These are phyloP conservation scores for Salix exigua DNA, from an alignment of 345 rosid species.

Conservation along the genomic window DNA sequence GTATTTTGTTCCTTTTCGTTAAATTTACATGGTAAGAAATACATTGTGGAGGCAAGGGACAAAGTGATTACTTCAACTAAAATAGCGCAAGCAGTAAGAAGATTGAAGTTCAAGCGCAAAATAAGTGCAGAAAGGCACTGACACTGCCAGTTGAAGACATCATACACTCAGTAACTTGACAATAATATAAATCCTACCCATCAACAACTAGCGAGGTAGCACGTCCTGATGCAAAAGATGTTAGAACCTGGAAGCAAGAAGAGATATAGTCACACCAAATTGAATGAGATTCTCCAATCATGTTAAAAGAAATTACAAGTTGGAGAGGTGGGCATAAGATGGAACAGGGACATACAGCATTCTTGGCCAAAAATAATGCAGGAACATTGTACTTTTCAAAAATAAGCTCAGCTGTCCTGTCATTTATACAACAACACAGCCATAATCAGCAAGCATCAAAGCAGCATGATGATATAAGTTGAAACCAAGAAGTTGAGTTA, in stretches of 20 bases:
- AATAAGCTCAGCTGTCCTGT: slow-evolving; percentile 93
- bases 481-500: background rate
- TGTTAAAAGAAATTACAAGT: background rate
- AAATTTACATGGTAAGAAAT: background rate
- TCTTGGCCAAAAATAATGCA: slow-evolving; percentile 93
- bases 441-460: slow-evolving; percentile 1
- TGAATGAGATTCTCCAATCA: background rate
- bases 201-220: slow-evolving; percentile 98
- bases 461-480: background rate
- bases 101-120: background rate
- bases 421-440: slow-evolving; percentile 15
- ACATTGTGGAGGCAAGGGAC: background rate
- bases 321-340: slow-evolving; percentile 2
- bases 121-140: background rate
- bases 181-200: slow-evolving; percentile 41
- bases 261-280: slow-evolving; percentile 9
- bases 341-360: slow-evolving; percentile 61
- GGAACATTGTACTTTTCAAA: slow-evolving; percentile 95
- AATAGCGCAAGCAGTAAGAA: background rate
- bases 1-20: background rate
- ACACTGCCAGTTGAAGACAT: background rate
- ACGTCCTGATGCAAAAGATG: slow-evolving; percentile 97
- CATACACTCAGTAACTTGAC: background rate
- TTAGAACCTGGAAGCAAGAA: slow-evolving; percentile 68
- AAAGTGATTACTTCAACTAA: background rate